phyloP scores from a whole-genome alignment of 805 yeast genomes.

The Phaffomyces opuntiae region DNA sequence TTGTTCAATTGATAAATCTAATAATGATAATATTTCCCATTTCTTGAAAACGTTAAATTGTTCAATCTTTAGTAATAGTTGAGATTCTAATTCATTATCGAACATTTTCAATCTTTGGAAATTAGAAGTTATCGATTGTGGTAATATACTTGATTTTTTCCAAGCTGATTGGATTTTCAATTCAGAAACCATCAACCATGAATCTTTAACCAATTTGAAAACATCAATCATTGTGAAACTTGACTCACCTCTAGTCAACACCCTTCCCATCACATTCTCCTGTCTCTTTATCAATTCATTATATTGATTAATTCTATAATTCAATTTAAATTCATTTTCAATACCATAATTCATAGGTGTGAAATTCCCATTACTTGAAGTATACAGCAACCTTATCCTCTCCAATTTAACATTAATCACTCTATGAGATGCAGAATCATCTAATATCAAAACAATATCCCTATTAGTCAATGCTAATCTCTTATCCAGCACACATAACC shows the following conservation, averaged over 20 bases:
- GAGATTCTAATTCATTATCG: slow-evolving; percentile 32
- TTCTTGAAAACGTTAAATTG: slow-evolving; percentile 43
- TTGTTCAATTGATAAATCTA: slow-evolving; percentile 41
- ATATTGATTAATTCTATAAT: slow-evolving; percentile 54
- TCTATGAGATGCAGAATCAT: slow-evolving; percentile 58
- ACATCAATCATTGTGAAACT: slow-evolving; percentile 47
- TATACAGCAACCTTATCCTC: slow-evolving; percentile 33
- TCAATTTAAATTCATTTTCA: slow-evolving; percentile 51
- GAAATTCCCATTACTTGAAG: slow-evolving; percentile 32
- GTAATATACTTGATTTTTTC: slow-evolving; percentile 37
- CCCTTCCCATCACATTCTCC: slow-evolving; percentile 9
- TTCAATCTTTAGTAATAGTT: slow-evolving; percentile 37
- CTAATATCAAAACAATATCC: slow-evolving; percentile 48
- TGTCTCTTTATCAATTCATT: slow-evolving; percentile 27
- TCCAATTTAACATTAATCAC: slow-evolving; percentile 44
- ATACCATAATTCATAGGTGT: slow-evolving; percentile 62
- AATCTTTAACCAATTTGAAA: slow-evolving; percentile 48
- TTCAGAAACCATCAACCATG: slow-evolving; percentile 43
- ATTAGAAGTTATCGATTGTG: slow-evolving; percentile 23
- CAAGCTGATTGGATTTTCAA: slow-evolving; percentile 34
- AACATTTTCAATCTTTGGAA: slow-evolving; percentile 26
- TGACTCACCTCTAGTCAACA: slow-evolving; percentile 31
- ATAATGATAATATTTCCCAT: slow-evolving; percentile 50
- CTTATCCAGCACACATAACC: slow-evolving; percentile 54
- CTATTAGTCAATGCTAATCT: slow-evolving; percentile 41